Evolutionary conservation across 345 rosid genomes (phyloP).

Genomic region (Eucalyptus sp.): DNA sequence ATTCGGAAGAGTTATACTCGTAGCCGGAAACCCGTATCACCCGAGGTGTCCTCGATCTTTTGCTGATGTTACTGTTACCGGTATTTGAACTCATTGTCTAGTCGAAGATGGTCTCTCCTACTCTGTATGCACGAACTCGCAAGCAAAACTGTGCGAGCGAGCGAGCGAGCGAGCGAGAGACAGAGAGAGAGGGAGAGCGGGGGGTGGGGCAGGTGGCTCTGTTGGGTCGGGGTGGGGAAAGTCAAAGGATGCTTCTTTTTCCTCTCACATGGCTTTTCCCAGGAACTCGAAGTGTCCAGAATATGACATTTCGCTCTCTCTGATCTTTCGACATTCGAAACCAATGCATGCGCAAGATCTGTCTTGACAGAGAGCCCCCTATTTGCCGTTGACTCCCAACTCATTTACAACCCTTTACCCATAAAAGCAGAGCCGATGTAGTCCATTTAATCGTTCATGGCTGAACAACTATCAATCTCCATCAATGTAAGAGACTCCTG

Average conservation of each 20-base stretch:
- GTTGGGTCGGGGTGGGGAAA: neutral
- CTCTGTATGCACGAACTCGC: neutral
- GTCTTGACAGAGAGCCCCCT: neutral
- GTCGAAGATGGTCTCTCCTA: neutral
- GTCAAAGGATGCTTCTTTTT: neutral
- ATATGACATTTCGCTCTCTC: neutral
- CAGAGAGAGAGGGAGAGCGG: neutral
- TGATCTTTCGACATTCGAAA: neutral
- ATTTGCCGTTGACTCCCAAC: neutral
- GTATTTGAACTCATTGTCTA: neutral
- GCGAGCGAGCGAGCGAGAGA: neutral
- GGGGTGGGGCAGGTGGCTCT: neutral
- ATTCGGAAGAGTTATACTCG: neutral
- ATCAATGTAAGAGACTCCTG: neutral
- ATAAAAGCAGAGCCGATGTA: neutral
- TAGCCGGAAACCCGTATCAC: neutral
- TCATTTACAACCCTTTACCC: neutral
- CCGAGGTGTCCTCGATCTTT: neutral
- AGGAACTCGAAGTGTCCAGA: neutral
- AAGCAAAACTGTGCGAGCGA: neutral
- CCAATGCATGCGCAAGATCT: neutral
- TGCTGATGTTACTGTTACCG: neutral
- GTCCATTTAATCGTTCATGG: neutral
- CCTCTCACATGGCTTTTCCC: neutral
- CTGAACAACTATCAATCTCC: neutral